Conservation (phyloP, 2,329 filamentous ascomycete species). For the Paecilomyces sp. region DNA sequence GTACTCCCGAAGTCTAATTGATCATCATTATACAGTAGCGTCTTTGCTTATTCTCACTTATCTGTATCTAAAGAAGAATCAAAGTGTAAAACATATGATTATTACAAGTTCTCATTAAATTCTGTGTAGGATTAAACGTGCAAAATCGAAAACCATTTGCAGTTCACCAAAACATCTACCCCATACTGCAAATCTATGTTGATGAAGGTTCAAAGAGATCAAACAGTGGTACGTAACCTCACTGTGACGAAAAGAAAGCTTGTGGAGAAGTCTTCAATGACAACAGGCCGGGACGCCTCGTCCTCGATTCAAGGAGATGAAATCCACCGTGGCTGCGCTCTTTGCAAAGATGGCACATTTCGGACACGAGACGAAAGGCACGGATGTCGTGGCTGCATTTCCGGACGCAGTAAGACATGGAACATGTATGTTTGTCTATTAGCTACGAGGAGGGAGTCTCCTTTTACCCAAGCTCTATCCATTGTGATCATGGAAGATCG, state of each 20-base stretch:
- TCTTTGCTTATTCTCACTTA: not conserved
- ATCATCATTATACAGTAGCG: not conserved
- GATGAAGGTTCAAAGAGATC: not conserved
- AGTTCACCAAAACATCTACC: not conserved
- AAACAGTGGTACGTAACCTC: not conserved
- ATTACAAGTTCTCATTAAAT: not conserved
- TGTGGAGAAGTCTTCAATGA: not conserved
- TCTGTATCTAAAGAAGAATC: not conserved
- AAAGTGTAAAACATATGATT: not conserved
- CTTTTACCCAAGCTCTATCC: not conserved
- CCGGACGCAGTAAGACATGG: constrained; percentile 19
- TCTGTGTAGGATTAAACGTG: not conserved
- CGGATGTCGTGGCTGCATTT: constrained; percentile 22
- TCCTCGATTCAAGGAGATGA: not conserved
- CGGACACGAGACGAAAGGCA: constrained; percentile 18
- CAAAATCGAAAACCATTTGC: not conserved
- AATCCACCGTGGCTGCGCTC: not conserved
- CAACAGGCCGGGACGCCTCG: not conserved
- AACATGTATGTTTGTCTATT: constrained; percentile 15
- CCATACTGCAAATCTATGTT: not conserved
- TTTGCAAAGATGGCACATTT: constrained; percentile 16
- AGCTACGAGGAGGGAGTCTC: not conserved
- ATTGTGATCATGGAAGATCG: not conserved
- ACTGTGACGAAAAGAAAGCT: not conserved
- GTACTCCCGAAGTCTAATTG: not conserved